phyloP scores from a whole-genome alignment of 73 alveolate genomes.

The Blepharisma stoltei region DNA sequence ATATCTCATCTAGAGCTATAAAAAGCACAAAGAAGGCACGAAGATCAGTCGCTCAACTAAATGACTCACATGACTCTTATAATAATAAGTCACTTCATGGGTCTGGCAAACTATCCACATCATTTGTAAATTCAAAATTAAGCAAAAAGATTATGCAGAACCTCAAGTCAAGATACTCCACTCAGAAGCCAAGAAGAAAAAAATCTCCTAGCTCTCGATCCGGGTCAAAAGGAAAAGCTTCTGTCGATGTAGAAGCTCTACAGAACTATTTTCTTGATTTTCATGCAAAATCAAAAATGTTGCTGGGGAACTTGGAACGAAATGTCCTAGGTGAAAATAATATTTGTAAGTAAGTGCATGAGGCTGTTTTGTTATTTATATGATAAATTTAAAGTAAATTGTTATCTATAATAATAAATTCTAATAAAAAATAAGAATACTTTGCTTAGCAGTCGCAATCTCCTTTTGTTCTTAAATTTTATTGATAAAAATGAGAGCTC shows the following conservation, averaged over 20 bases:
- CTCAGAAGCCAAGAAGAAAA: not conserved
- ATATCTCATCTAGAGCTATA: not conserved
- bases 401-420: no score
- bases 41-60: no score
- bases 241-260: not conserved
- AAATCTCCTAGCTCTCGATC: not conserved
- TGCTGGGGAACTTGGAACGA: not conserved
- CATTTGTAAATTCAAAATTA: not conserved
- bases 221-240: not conserved
- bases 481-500: not conserved
- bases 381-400: no score
- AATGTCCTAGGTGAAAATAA: slow-evolving; percentile 24
- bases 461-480: not conserved
- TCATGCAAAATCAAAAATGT: slow-evolving; percentile 17
- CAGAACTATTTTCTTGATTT: slow-evolving; percentile 26
- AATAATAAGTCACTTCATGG: not conserved
- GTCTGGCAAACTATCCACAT: not conserved
- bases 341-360: not conserved
- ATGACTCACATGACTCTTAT: not conserved
- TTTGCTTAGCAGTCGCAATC: no score
- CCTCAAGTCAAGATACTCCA: not conserved
- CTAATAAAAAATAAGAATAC: no score
- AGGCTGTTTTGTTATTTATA: no score
- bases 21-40: no score
- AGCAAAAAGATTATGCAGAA: not conserved